Evolutionary conservation across 768 basidiomycete species (phyloP).

Genomic region (Leccinum boreale): DNA sequence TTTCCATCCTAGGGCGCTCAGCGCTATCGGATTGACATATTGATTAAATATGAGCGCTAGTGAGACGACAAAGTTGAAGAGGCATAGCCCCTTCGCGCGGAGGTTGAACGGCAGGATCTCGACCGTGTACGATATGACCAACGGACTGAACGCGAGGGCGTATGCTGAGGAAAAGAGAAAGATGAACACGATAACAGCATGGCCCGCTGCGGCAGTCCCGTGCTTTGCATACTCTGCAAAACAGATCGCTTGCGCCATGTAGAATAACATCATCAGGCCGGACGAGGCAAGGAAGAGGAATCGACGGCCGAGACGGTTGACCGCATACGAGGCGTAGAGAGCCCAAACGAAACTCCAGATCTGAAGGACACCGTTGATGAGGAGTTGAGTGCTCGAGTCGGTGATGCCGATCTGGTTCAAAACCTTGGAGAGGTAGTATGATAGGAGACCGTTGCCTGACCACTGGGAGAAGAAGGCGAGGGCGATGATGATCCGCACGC

Average conservation of each 20-base stretch:
- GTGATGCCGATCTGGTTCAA: constrained; percentile 63
- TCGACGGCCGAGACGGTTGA: constrained; percentile 66
- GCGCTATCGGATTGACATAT: constrained; percentile 75
- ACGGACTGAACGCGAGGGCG: constrained; percentile 75
- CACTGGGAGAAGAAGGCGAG: constrained; percentile 74
- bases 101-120: constrained; percentile 82
- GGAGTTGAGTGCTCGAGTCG: constrained; percentile 48
- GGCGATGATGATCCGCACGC: constrained; percentile 64
- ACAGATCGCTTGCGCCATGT: constrained; percentile 65
- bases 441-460: constrained; percentile 71
- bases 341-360: constrained; percentile 31
- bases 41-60: constrained; percentile 74
- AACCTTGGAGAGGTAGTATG: constrained; percentile 71
- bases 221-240: constrained; percentile 52
- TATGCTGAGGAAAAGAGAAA: constrained; percentile 51
- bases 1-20: constrained; percentile 50
- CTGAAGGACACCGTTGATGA: constrained; percentile 63
- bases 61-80: constrained; percentile 68
- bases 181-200: constrained; percentile 51
- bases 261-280: constrained; percentile 59
- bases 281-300: constrained; percentile 60
- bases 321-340: constrained; percentile 22
- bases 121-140: constrained; percentile 59
- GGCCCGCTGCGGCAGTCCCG: constrained; percentile 44
- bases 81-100: constrained; percentile 75